Conservation (phyloP, 208 protist species). For the Lotmaria passim region DNA sequence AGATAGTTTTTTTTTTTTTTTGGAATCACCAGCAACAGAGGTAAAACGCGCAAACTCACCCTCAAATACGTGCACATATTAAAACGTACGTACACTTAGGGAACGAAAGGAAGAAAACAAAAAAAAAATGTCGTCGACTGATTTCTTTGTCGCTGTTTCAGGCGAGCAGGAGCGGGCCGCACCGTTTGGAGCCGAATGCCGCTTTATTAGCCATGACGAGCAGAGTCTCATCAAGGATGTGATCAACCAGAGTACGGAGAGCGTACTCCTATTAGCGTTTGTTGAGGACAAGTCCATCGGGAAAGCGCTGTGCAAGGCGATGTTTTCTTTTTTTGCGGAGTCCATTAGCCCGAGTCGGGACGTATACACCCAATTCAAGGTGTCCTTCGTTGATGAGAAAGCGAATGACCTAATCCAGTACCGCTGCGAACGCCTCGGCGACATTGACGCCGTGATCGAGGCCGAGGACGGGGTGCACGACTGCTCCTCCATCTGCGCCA, state of each 20-base stretch:
- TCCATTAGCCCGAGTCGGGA: conserved; percentile 21
- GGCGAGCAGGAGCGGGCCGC: conserved; percentile 33
- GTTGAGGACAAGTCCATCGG: conserved; percentile 28
- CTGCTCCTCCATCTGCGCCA: conserved; percentile 53
- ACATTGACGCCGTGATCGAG: conserved; percentile 64
- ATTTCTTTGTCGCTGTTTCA: conserved; percentile 47
- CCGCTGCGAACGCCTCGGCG: conserved; percentile 54
- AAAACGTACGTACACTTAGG: no score
- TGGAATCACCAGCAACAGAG: no score
- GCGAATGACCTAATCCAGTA: conserved; percentile 59
- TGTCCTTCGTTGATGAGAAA: conserved; percentile 66
- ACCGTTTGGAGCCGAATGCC: conserved; percentile 31
- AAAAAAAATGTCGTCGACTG: conserved; percentile 24
- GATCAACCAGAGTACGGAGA: conserved; percentile 31
- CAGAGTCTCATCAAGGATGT: conserved; percentile 41
- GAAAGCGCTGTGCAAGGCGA: conserved; percentile 42
- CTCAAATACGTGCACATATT: no score
- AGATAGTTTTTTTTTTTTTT: no score
- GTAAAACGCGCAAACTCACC: no score
- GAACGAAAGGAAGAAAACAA: neutral
- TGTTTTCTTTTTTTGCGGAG: conserved; percentile 58
- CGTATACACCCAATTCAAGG: conserved; percentile 51
- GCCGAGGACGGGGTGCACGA: conserved; percentile 46
- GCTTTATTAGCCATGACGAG: conserved; percentile 27
- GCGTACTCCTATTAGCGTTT: conserved; percentile 49